A percentile compares a stretch with the other conserved stretches of the same genome.
Evolutionary conservation across 1,139 yeast genomes (phyloP).

Genomic region (Yamadazyma kanchanaburiensis): DNA sequence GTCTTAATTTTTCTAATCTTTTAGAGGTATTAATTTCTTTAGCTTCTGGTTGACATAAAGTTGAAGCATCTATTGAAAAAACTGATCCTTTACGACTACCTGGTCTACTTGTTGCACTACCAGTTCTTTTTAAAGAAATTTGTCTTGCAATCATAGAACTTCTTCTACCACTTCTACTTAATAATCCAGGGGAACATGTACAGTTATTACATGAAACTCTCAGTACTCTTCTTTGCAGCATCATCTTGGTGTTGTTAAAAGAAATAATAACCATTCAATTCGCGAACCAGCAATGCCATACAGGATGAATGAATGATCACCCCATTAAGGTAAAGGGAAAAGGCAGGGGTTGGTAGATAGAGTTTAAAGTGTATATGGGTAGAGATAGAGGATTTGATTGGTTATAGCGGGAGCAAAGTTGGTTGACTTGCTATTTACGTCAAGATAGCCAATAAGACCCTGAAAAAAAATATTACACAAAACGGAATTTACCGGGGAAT

Average conservation of each 20-base stretch:
- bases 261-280: too few relatives aligned
- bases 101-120: slow-evolving; percentile 19
- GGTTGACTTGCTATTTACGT: too few relatives aligned
- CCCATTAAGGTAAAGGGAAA: too few relatives aligned
- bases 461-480: too few relatives aligned
- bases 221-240: slow-evolving; percentile 23
- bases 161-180: slow-evolving; percentile 61
- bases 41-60: slow-evolving; percentile 42
- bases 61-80: slow-evolving; percentile 45
- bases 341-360: too few relatives aligned
- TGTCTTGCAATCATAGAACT: slow-evolving; percentile 50
- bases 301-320: too few relatives aligned
- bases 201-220: slow-evolving; percentile 65
- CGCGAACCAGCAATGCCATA: too few relatives aligned
- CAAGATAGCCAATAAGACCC: too few relatives aligned
- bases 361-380: too few relatives aligned
- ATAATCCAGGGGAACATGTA: slow-evolving; percentile 77
- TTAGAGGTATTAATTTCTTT: slow-evolving; percentile 55
- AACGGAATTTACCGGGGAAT: too few relatives aligned
- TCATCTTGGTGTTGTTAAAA: slow-evolving; percentile 3
- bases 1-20: slow-evolving; percentile 62
- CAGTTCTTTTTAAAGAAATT: slow-evolving; percentile 36
- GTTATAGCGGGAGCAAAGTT: too few relatives aligned
- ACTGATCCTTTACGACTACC: slow-evolving; percentile 45
- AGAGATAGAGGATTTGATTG: too few relatives aligned